Evolutionary conservation across 2,329 filamentous ascomycete genomes (phyloP), one percentile per base, ranked within the genome.

Genomic region (Sporothrix dimorphospora): DNA sequence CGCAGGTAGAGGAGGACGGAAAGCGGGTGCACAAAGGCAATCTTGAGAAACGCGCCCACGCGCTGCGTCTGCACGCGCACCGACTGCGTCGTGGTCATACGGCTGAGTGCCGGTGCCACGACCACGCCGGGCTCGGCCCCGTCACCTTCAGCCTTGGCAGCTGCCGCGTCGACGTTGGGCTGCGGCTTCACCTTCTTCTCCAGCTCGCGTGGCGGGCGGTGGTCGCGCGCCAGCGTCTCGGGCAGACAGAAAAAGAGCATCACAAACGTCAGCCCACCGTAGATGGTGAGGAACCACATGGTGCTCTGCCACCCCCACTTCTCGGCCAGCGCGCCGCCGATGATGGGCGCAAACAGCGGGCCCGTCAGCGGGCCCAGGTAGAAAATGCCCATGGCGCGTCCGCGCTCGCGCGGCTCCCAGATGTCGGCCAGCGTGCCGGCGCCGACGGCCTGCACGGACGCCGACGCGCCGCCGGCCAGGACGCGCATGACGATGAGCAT

Each of bases 391-490:
- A 96, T 96, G n/a, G 93, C 93, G 19, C 83, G 84, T 2, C 93
- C 93, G 67, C 93, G 85, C 79, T 95, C 90, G 66, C 83, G 85
- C 0, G 89, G 81, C 75, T 93, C 91, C 91, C 92, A 97, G 14
- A 95, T 85, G 78, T 96, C 93, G 59, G 93, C 90, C 72, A 96
- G 92, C 2, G 93, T 94, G 6, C 93, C 93, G 1, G 92, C 92
- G 4, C 93, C 93, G 8, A 96, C 92, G 8, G 93, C 91, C 79
- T 95, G 93, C 0, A 94, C 93, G 1, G 91, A 92, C 1, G 93
- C 92, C 0, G 92, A 89, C 3, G 92, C 92, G 24, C 92, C 93
- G 51, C 93, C 93, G 57, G 88, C 87, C 6, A 94, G 83, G 75
- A 94, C 82, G 16, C 93, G 88, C 85, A 94, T 92, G 51, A 92